A percentile compares a stretch with the other conserved stretches of the same genome.
These are phyloP conservation scores for Trametes elegans DNA, from an alignment of 768 basidiomycete species.

Conservation along the genomic window DNA sequence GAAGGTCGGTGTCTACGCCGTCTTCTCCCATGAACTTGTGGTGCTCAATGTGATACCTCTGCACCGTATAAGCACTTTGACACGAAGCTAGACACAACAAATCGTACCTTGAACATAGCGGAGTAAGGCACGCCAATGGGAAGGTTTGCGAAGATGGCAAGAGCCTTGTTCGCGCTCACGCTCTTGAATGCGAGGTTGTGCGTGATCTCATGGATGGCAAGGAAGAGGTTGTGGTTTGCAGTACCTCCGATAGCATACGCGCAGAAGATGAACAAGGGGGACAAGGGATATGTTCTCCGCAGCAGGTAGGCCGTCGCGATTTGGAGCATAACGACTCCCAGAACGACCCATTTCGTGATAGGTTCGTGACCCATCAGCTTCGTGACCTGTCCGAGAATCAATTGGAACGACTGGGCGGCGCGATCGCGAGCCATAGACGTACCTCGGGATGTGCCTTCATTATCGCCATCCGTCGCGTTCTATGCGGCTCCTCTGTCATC, in stretches of 20 bases:
- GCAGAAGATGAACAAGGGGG: slow-evolving; percentile 65
- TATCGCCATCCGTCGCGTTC: slow-evolving; percentile 81
- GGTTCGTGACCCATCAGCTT: slow-evolving; percentile 97
- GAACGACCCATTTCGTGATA: slow-evolving; percentile 87
- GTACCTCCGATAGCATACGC: slow-evolving; percentile 93
- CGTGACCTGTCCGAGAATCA: slow-evolving; percentile 63
- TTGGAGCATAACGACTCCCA: slow-evolving; percentile 78
- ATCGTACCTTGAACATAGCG: slow-evolving; percentile 84
- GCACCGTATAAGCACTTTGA: not conserved
- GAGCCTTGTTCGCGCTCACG: slow-evolving; percentile 76
- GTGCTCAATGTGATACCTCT: slow-evolving; percentile 95
- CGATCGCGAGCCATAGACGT: slow-evolving; percentile 20
- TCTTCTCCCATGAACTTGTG: slow-evolving; percentile 96
- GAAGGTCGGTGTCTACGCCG: slow-evolving; percentile 94
- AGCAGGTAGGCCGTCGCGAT: slow-evolving; percentile 61
- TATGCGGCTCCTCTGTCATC: slow-evolving; percentile 97
- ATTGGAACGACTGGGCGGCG: not conserved
- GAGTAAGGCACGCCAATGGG: slow-evolving; percentile 95
- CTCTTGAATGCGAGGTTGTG: slow-evolving; percentile 93
- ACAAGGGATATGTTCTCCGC: slow-evolving; percentile 65
- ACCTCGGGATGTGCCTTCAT: slow-evolving; percentile 95
- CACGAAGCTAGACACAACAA: too few relatives aligned
- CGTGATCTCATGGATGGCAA: slow-evolving; percentile 98
- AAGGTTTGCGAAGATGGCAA: slow-evolving; percentile 90
- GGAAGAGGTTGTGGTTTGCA: slow-evolving; percentile 95